phyloP scores from a whole-genome alignment of 1,284 basidiomycete genomes.

The Trichosporon ovoides region DNA sequence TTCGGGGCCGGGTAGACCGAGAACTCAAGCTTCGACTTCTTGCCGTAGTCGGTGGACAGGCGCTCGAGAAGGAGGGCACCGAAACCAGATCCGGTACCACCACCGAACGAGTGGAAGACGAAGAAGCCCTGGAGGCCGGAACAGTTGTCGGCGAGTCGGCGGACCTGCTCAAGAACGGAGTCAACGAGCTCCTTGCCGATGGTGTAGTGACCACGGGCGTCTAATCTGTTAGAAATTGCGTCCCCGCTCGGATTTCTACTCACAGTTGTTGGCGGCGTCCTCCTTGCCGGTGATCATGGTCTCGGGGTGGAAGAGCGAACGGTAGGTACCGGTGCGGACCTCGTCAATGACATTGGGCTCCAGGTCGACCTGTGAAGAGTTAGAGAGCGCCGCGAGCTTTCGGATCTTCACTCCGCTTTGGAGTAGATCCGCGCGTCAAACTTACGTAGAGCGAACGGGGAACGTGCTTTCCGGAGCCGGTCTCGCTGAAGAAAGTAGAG shows the following conservation, averaged over 20 bases:
- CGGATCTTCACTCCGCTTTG: no score
- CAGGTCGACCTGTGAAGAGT: slow-evolving; percentile 61
- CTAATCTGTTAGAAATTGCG: slow-evolving; percentile 50
- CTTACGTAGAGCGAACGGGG: slow-evolving; percentile 88
- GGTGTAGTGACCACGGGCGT: slow-evolving; percentile 97
- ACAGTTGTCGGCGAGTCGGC: slow-evolving; percentile 95
- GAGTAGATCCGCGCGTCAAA: background rate
- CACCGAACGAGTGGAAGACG: slow-evolving; percentile 99
- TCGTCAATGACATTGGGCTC: slow-evolving; percentile 96
- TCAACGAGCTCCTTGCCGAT: slow-evolving; percentile 91
- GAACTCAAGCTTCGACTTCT: slow-evolving; percentile 99
- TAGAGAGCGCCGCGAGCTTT: slow-evolving; percentile 21
- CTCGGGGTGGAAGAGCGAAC: slow-evolving; percentile 96
- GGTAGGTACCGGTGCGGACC: slow-evolving; percentile 90
- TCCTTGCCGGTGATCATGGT: slow-evolving; percentile 99
- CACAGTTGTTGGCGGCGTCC: slow-evolving; percentile 98
- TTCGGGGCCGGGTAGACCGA: slow-evolving; percentile 94
- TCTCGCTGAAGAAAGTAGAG: slow-evolving; percentile 65
- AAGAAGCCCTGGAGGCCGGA: slow-evolving; percentile 99
- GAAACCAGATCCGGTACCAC: slow-evolving; percentile 98
- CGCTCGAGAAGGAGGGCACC: slow-evolving; percentile 95
- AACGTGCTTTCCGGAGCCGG: slow-evolving; percentile 88
- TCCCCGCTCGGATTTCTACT: slow-evolving; percentile 39
- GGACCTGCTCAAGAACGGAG: slow-evolving; percentile 89
- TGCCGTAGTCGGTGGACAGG: slow-evolving; percentile 95